Evolutionary conservation across 1,284 basidiomycete genomes (phyloP).

Genomic region (Ceratobasidium sp.): DNA sequence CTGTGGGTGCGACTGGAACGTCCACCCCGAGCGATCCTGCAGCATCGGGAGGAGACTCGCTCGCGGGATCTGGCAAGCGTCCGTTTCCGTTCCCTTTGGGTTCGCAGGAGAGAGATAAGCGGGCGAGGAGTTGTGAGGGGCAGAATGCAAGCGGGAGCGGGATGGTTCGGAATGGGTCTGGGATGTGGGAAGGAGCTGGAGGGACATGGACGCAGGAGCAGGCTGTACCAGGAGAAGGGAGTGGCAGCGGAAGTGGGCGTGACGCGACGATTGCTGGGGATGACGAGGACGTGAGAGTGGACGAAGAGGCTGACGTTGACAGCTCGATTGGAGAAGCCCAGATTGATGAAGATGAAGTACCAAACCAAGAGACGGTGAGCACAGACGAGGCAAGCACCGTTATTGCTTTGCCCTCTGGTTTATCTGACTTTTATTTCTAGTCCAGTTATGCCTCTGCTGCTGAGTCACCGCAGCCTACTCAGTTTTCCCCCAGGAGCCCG

Average conservation of each 20-base stretch:
- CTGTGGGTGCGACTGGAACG: neutral
- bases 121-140: slow-evolving; percentile 24
- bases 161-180: neutral
- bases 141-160: slow-evolving; percentile 5
- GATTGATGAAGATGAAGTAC: slow-evolving; percentile 1
- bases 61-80: slow-evolving; percentile 13
- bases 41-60: slow-evolving; percentile 1
- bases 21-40: neutral
- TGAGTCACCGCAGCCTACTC: slow-evolving; percentile 20
- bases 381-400: slow-evolving; percentile 12
- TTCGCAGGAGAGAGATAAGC: slow-evolving; percentile 38
- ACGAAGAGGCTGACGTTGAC: slow-evolving; percentile 15
- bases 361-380: slow-evolving; percentile 15
- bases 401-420: neutral
- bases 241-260: neutral
- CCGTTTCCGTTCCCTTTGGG: slow-evolving; percentile 24
- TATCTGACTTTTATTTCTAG: slow-evolving; percentile 6
- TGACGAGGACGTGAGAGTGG: neutral
- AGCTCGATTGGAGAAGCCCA: slow-evolving; percentile 17
- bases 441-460: slow-evolving; percentile 38
- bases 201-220: neutral
- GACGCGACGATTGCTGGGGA: neutral
- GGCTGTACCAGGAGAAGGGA: neutral
- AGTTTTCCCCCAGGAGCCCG: slow-evolving; percentile 2
- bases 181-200: neutral